Base-by-base conservation (phyloP, 768 basidiomycete genomes). In the Boletus tomentosulus region DNA sequence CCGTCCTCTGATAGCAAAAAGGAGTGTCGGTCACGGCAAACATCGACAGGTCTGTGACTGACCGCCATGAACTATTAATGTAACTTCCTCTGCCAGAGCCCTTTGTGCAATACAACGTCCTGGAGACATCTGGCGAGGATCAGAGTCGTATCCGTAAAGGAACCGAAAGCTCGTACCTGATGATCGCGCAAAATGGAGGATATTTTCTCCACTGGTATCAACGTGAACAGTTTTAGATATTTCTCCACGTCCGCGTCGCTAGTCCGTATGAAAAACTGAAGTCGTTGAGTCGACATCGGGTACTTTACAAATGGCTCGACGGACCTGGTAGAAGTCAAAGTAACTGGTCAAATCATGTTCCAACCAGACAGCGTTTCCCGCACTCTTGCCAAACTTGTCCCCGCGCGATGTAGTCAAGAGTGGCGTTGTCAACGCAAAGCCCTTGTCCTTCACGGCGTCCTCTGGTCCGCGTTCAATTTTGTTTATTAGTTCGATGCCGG, bases 341-440 rank as follows among this genome's bases (percentile, higher is more conserved):
- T 89, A 79, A 58, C 88, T 90, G 3, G 96, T 98, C 64, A 89
- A 68, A 12, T 72, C 64, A 27, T 80, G 73, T 66, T 97, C 85
- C 35, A 99, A 74, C 90, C 96, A 98, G 1, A 99, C 73, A 2
- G 96, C 96, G 63, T 98, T 98, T 3, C 96, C 95, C 0, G 91
- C 88, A 61, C 90, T 94, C 77, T 99, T 99, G 7, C 97, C 97
- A 69, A 98, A 96, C 74, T 99, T 99, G 65, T 91, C 89, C 1
- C 97, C 97, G 1, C 79, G 79, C 1, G 89, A 78, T 1, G 92
- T 95, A 11, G 93, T 95, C 39, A 99, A 77, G 25, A 99, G 75
- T n/a, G 95, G 96, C 3, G 95, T 94, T 0, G 96, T 98, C 46
- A 99, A 69, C 2, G 93, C 96, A 66, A 80, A 96, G 7, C 83